Evolutionary conservation across 108 stramenopile species (phyloP).

Genomic region (Fistulifera solaris): DNA sequence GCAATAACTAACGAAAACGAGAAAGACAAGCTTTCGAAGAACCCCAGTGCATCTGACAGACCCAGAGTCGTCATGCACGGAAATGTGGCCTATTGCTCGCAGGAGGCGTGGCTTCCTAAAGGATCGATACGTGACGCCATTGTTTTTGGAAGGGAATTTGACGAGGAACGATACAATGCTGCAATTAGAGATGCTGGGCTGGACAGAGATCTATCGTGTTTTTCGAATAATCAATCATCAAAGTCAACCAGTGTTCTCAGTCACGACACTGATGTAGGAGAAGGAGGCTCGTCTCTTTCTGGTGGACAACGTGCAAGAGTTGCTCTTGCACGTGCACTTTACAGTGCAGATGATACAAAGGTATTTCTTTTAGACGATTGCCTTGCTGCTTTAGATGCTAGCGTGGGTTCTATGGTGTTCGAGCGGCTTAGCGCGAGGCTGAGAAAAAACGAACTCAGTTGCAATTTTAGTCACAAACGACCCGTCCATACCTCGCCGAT

Average conservation of each 20-base stretch:
- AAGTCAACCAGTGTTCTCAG: constrained; percentile 24
- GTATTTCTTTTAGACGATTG: constrained; percentile 56
- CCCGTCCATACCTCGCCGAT: constrained; percentile 58
- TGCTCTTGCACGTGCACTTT: constrained; percentile 75
- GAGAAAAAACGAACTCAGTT: constrained; percentile 41
- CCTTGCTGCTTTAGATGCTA: constrained; percentile 62
- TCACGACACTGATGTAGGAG: constrained; percentile 70
- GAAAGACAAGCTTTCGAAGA: background rate
- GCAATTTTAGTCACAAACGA: constrained; percentile 73
- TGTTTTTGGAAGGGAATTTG: constrained; percentile 70
- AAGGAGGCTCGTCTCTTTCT: constrained; percentile 59
- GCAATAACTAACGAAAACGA: background rate
- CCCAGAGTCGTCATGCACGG: constrained; percentile 42
- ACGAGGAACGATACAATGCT: constrained; percentile 47
- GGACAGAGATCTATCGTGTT: constrained; percentile 43
- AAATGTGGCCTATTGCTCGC: constrained; percentile 61
- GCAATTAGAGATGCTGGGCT: constrained; percentile 65
- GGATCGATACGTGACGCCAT: constrained; percentile 74
- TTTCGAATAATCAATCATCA: constrained; percentile 1
- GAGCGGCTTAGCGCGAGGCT: constrained; percentile 45
- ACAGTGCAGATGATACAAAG: constrained; percentile 35
- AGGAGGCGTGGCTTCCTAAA: constrained; percentile 79
- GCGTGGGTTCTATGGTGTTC: constrained; percentile 60
- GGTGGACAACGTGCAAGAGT: constrained; percentile 93
- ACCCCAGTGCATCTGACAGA: constrained; percentile 11